Evolutionary conservation across 208 protist genomes (phyloP).

Genomic region (Lotmaria passim): DNA sequence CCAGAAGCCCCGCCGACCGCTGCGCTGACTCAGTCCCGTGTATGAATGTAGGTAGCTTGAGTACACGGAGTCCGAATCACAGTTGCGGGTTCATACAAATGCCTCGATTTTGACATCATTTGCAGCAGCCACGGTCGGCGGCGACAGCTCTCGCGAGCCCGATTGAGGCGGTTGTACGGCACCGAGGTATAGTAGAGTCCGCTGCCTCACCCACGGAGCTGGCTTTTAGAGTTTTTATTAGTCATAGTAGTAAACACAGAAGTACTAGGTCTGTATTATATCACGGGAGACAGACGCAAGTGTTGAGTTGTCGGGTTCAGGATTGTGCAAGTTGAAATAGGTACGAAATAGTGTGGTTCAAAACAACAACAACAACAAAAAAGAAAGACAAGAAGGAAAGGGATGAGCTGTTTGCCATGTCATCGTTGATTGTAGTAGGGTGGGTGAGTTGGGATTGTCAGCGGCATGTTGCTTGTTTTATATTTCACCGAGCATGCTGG

Average conservation of each 20-base stretch:
- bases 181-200: conserved; percentile 15
- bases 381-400: too few species aligned
- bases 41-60: conserved; percentile 53
- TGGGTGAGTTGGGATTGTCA: too few species aligned
- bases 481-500: too few species aligned
- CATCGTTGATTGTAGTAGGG: too few species aligned
- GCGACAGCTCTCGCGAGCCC: conserved; percentile 14
- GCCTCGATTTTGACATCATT: conserved; percentile 41
- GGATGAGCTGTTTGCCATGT: too few species aligned
- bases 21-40: conserved; percentile 45
- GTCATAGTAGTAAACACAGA: not conserved
- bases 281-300: too few species aligned
- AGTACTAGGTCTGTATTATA: too few species aligned
- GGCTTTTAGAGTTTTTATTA: not conserved
- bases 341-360: too few species aligned
- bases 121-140: not conserved
- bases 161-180: conserved; percentile 20
- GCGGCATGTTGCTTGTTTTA: too few species aligned
- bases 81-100: conserved; percentile 63
- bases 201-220: conserved; percentile 15
- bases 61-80: conserved; percentile 61
- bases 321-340: too few species aligned
- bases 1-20: not conserved
- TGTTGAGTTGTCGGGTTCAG: too few species aligned
- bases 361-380: too few species aligned